Conservation (phyloP, 352 stramenopile species). For the Peronospora destructor region DNA sequence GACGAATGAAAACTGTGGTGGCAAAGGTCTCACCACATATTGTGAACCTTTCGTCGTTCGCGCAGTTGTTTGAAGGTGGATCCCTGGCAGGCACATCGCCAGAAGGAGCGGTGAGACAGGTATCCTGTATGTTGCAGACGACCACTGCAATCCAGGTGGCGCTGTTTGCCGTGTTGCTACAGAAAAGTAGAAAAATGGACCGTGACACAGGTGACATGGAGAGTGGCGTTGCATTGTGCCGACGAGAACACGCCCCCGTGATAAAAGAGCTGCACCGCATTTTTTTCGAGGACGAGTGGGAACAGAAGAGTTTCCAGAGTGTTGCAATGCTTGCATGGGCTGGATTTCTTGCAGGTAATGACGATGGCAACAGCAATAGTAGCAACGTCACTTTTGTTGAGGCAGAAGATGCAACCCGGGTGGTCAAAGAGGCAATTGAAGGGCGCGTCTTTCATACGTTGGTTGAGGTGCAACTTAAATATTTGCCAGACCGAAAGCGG, state of each 20-base stretch:
- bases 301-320: slow-evolving; percentile 60
- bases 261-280: slow-evolving; percentile 58
- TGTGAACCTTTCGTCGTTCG: slow-evolving; percentile 71
- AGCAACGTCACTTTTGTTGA: slow-evolving; percentile 49
- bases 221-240: slow-evolving; percentile 32
- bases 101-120: slow-evolving; percentile 61
- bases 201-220: slow-evolving; percentile 51
- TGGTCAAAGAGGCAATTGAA: slow-evolving; percentile 72
- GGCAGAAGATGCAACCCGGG: slow-evolving; percentile 34
- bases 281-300: slow-evolving; percentile 61
- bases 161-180: slow-evolving; percentile 51
- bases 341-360: slow-evolving; percentile 45
- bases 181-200: slow-evolving; percentile 57
- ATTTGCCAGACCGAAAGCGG: slow-evolving; percentile 63
- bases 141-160: slow-evolving; percentile 69
- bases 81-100: slow-evolving; percentile 55
- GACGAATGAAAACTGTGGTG: slow-evolving; percentile 47
- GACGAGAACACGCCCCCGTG: slow-evolving; percentile 38
- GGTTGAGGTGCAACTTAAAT: slow-evolving; percentile 67
- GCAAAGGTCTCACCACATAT: slow-evolving; percentile 76
- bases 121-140: slow-evolving; percentile 68
- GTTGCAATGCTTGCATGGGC: slow-evolving; percentile 75
- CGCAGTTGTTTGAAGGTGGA: slow-evolving; percentile 63
- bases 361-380: slow-evolving; percentile 26
- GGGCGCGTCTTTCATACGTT: slow-evolving; percentile 61